These are phyloP conservation scores for Gentiana macrophylla DNA, from an alignment of 257 asterid species.

Conservation along the genomic window DNA sequence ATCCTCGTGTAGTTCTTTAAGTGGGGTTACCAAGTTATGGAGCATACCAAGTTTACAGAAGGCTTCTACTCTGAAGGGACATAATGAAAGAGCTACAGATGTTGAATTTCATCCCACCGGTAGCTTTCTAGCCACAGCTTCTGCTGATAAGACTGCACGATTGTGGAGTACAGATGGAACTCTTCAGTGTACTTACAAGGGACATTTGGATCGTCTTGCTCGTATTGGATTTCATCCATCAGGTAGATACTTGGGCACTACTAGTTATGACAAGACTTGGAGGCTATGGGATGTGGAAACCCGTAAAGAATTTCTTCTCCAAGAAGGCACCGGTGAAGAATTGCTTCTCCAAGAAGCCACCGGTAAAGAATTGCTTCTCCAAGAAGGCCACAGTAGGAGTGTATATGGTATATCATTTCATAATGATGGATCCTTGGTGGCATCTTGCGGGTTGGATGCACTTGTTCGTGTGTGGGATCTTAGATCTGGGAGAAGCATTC, in stretches of 20 bases:
- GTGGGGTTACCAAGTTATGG: constrained; percentile 80
- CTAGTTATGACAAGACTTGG: constrained; percentile 95
- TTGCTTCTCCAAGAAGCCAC: constrained; percentile 83
- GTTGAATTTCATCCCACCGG: constrained; percentile 68
- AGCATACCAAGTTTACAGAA: constrained; percentile 62
- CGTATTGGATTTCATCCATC: constrained; percentile 89
- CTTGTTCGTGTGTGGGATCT: constrained; percentile 98
- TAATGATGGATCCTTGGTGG: constrained; percentile 87
- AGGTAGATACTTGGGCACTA: constrained; percentile 83
- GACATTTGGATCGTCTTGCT: constrained; percentile 93
- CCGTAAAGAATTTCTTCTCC: constrained; percentile 75
- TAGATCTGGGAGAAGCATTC: constrained; percentile 82
- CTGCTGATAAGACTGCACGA: constrained; percentile 85
- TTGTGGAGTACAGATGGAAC: constrained; percentile 75
- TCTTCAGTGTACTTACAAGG: constrained; percentile 55
- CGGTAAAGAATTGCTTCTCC: constrained; percentile 75
- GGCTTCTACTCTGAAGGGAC: constrained; percentile 76
- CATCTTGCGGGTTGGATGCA: constrained; percentile 86
- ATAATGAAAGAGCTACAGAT: constrained; percentile 87
- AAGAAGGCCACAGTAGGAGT: constrained; percentile 98
- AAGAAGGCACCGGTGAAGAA: constrained; percentile 93
- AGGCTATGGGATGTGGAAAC: constrained; percentile 95
- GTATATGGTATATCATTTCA: constrained; percentile 80
- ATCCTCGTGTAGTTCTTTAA: constrained; percentile 44
- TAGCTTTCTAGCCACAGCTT: constrained; percentile 73